Base-by-base conservation (phyloP, 768 basidiomycete genomes). In the Lactarius tabidus region DNA sequence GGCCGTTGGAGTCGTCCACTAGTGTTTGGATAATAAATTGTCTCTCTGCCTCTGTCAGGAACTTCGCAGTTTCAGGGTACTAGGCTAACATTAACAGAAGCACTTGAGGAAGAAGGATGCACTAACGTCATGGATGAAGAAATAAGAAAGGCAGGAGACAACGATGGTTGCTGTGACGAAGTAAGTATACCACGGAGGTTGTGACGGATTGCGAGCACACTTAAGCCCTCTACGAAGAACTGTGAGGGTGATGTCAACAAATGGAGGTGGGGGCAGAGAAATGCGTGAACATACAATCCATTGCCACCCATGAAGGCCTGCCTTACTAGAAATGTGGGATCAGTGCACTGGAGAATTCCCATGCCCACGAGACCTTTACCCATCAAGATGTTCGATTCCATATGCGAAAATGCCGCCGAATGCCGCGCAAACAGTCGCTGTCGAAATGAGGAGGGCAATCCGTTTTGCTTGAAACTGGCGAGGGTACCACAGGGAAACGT, bases 171-270 rank as follows among this genome's bases (percentile, higher is more conserved):
- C 66, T 60, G 59, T 15, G 12, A 33, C 20, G 36, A 57, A 3
- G 28, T 59, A 39, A 31, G 33, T 53, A 54, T 52, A 56, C 17
- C 35, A 2, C 45, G 29, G 36, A 36, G 6, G 15, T 43, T 43
- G 39, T 0, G 45, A 58, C 2, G 20, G 23, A n/a, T n/a, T 57
- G 2, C 3, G 14, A 33, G 39, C 39, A 6, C 56, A 76, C 75
- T 15, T 36, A 83, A 64, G 8, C 82, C 82, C 69, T 82, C 80
- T 5, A 84, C 66, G 52, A 80, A 78, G 71, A 81, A 81, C 80
- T 81, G 36, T 12, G 26, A 31, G 6, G 38, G 45, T 33, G 9
- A 31, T 0, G 9, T 63, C 15, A 62, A 29, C 26, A 2, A 35
- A 4, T 15, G 29, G n/a, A 9, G 36, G 38, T 3, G 1, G 20